Evolutionary conservation across 2,329 filamentous ascomycete genomes (phyloP).

Genomic region (Fusarium duplospermum): DNA sequence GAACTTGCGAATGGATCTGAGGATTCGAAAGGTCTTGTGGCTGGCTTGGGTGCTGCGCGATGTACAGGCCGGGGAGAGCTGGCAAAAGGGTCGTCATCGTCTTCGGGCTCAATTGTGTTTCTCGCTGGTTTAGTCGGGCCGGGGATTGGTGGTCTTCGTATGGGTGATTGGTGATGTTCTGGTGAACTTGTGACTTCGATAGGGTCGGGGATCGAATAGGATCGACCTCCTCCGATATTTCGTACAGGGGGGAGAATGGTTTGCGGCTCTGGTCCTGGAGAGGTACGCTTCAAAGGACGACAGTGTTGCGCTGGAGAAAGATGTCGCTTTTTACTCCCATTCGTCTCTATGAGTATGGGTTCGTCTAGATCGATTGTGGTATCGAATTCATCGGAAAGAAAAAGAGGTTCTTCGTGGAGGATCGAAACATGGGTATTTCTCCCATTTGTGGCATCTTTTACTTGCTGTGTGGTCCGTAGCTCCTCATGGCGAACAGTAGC

Average conservation of each 20-base stretch:
- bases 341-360: constrained; percentile 28
- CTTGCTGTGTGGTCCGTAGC: not conserved
- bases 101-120: not conserved
- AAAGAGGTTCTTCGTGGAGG: constrained; percentile 18
- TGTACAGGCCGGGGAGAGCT: constrained; percentile 45
- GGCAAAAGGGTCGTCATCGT: constrained; percentile 50
- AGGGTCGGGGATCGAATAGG: constrained; percentile 27
- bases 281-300: constrained; percentile 30
- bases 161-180: constrained; percentile 12
- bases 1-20: constrained; percentile 38
- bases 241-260: constrained; percentile 15
- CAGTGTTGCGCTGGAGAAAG: constrained; percentile 29
- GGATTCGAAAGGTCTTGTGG: constrained; percentile 18
- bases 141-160: not conserved
- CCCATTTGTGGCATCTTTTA: not conserved
- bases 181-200: constrained; percentile 55
- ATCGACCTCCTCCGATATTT: constrained; percentile 8
- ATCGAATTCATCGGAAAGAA: constrained; percentile 55
- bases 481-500: not conserved
- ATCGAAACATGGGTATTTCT: not conserved
- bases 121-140: not conserved
- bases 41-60: not conserved
- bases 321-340: constrained; percentile 47
- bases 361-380: constrained; percentile 53
- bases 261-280: constrained; percentile 12